Evolutionary conservation across 2,329 filamentous ascomycete species (phyloP), one percentile per base, ranked within the genome.

Genomic region (Diatrype stigma): DNA sequence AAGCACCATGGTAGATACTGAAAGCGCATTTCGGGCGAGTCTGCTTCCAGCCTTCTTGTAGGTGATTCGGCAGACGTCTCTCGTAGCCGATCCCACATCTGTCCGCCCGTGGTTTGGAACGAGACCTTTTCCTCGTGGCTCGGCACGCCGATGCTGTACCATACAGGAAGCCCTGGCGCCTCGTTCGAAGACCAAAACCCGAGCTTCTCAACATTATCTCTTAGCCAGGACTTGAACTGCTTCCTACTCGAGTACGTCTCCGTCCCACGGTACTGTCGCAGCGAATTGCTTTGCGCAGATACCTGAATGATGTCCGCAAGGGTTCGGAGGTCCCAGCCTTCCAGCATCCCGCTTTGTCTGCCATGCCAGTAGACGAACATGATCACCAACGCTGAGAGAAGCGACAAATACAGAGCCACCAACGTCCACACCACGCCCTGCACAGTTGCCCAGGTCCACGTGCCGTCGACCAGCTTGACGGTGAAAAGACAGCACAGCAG

Each of bases 131-230:
- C 60, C 44, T 62, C 57, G 5, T 58, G 56, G 2, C 60, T 61
- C 11, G 64, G 49, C 6, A 60, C 54, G 21, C 66, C 66, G 34
- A 68, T 60, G 34, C 66, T 59, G 64, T 96, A 91, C 76, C 94
- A 95, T 23, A 90, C 74, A 19, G 85, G 82, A 19, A 75, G 76
- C 8, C 69, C 64, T 4, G 80, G 78, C 54, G 78, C 76, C 50
- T 83, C 83, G 17, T 84, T 83, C 23, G 85, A 83, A 52, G 81
- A 82, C 90, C 92, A 96, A 69, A 95, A 95, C 6, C 92, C 90
- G n/a, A 96, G 78, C 42, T 87, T 79, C 60, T 93, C 85, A 5
- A 79, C 73, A 56, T 82, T 81, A 54, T 77, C 81, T 61, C 75
- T 79, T 42, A 81, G 76, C 55, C 76, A 75, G 26, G 75, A 70